phyloP scores from a whole-genome alignment of 345 rosid genomes.

The Salix caprea region DNA sequence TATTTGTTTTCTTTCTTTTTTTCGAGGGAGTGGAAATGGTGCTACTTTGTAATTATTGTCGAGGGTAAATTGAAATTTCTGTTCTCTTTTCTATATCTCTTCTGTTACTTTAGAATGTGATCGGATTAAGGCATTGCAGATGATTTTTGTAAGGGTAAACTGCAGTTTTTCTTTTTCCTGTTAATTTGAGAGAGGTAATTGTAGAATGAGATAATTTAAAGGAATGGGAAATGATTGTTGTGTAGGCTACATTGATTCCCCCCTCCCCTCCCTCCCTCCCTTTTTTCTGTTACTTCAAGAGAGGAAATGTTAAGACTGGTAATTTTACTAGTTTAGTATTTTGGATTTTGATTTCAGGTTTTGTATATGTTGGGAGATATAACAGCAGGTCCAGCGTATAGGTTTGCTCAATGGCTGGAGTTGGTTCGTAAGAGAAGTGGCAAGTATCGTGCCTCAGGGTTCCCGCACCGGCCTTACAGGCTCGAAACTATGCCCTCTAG shows the following conservation, averaged over 20 bases:
- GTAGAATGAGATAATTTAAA: not conserved
- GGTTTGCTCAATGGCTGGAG: constrained; percentile 95
- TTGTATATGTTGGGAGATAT: constrained; percentile 98
- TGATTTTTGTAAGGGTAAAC: not conserved
- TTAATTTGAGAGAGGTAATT: not conserved
- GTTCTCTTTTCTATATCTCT: not conserved
- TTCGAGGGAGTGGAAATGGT: not conserved
- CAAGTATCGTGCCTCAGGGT: constrained; percentile 71
- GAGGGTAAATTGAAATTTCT: not conserved
- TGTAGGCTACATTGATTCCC: not conserved
- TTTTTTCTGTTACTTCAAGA: not conserved
- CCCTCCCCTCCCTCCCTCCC: too few species aligned
- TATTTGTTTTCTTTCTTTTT: not conserved
- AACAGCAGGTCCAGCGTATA: constrained; percentile 72
- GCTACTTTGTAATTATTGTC: not conserved
- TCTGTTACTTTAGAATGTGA: not conserved
- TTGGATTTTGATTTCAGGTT: constrained; percentile 47
- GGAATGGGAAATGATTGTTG: not conserved
- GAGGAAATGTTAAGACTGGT: not conserved
- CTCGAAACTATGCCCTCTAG: constrained; percentile 42
- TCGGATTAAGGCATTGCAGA: not conserved
- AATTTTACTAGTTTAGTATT: not conserved
- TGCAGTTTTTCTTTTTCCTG: not conserved
- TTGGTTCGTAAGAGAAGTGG: constrained; percentile 93
- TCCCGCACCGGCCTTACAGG: constrained; percentile 64